phyloP scores from a whole-genome alignment of 805 yeast species.

The Pichia phayaonensis region DNA sequence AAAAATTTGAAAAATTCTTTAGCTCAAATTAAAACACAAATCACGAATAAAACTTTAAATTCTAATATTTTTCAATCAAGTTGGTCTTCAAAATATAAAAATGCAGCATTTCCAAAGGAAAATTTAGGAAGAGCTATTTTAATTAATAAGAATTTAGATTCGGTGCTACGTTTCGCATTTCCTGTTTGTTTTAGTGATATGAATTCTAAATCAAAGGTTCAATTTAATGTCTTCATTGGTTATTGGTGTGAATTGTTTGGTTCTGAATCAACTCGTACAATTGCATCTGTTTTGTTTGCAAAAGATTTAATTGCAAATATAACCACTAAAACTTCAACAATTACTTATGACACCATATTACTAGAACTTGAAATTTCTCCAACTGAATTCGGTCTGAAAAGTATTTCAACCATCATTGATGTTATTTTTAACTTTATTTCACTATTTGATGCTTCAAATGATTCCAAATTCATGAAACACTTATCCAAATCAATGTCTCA shows the following conservation, averaged over 20 bases:
- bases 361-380: constrained; percentile 44
- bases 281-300: constrained; percentile 34
- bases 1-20: neutral
- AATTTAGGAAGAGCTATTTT: constrained; percentile 27
- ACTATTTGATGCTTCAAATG: constrained; percentile 9
- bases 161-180: constrained; percentile 39
- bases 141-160: constrained; percentile 28
- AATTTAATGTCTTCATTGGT: constrained; percentile 26
- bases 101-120: constrained; percentile 16
- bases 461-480: constrained; percentile 13
- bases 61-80: constrained; percentile 7
- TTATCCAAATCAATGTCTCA: constrained; percentile 41
- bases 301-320: constrained; percentile 32
- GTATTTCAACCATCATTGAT: constrained; percentile 28
- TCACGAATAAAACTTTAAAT: neutral
- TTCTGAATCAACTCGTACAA: constrained; percentile 48
- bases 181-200: constrained; percentile 13
- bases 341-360: constrained; percentile 14
- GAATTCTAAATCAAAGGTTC: constrained; percentile 12
- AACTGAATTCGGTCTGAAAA: constrained; percentile 38
- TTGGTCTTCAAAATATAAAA: constrained; percentile 21
- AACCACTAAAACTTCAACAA: constrained; percentile 29
- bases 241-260: constrained; percentile 57
- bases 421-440: constrained; percentile 29
- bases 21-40: neutral